Evolutionary conservation across 2,329 filamentous ascomycete species (phyloP), one percentile per base, ranked within the genome.

Genomic region (Pestalotiopsis sp.): DNA sequence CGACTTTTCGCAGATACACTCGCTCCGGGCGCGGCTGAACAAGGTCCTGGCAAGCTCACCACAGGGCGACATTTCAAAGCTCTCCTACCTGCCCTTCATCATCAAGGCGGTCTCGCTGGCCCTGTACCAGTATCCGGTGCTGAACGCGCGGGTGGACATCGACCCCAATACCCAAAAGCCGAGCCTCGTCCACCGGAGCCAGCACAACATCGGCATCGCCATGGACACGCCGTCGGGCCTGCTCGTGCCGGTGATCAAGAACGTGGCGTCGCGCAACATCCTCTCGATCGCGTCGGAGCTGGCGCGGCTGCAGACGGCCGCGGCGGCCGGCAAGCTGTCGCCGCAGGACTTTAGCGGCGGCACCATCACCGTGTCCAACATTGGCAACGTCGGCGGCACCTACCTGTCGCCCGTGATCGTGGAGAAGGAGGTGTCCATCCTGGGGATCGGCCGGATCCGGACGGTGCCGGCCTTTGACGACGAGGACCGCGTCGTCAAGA

Each of bases 321-420:
- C 94, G 1, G 84, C 87, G 14, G 85, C 87, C n/a, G 93, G 94
- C 39, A 93, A 92, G 79, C 87, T 99, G 4, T 85, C 89, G 1
- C 87, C 90, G 2, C 85, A 87, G 20, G 95, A 99, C 79, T 86
- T 99, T 71, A 87, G 86, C 45, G 94, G 94, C 65, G 94, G 94
- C 17, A 98, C 96, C 1, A 95, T 99, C 76, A 98, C 96, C 0
- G 90, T 99, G 64, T 97, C 94, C 74, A 99, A 99, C 79, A 97
- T 99, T 74, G 96, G 96, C 60, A 97, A 91, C 74, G 94, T 99
- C 60, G 96, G 96, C 67, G 96, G 96, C 36, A 96, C 93, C 1
- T 97, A 97, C 74, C 90, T 98, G 61, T 91, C 92, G 38, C 96
- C 96, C 1, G 93, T 99, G 64, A 93, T 99, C 74, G 93, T 97